Base-by-base conservation (phyloP, 2,329 filamentous ascomycete species). In the Trichoderma afroharzianum region DNA sequence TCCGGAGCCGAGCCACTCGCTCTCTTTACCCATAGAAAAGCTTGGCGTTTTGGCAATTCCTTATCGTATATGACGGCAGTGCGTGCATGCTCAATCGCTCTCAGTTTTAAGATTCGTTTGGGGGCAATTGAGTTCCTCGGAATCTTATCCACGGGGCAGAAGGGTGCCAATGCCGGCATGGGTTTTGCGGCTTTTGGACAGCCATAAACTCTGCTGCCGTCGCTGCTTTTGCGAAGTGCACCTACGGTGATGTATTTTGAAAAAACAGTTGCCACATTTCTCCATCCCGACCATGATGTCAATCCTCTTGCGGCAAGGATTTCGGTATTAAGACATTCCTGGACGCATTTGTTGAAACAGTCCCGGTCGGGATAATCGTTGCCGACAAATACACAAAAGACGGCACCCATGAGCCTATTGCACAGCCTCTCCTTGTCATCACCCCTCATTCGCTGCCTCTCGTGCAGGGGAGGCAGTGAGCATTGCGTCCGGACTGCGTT, bases 31-130 rank as follows among this genome's bases (percentile, higher is more conserved):
- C 47, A 24, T 24, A 53, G n/a, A 24, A 3, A 53, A 24, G 4
- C 3, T 24, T 21, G n/a, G 47, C 0, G 5, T 24, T 2, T 0
- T 18, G 7, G 1, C 36, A 14, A 5, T 21, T 6, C 11, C 1
- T 1, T 21, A 24, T 53, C 11, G 47, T 53, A 2, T 21, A 24
- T 24, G 47, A 53, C 47, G 47, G 6, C 47, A 6, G 47, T 53
- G 47, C n/a, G 47, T 24, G 47, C 47, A 53, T 53, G 47, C 18
- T 53, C 47, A 53, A 53, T 12, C n/a, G 11, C n/a, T 24, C 21
- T 53, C 47, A 24, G 12, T 6, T 24, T 1, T 6, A 12, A 4
- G 8, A 53, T 14, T 14, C 0, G 4, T 24, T 14, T 6, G 47
- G 7, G n/a, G n/a, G 1, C 11, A 50, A 11, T n/a, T 9, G 43